A percentile compares a stretch with the other conserved stretches of the same genome.
These are phyloP conservation scores for Penicillium taxi DNA, from an alignment of 495 filamentous ascomycete genomes.

Conservation along the genomic window DNA sequence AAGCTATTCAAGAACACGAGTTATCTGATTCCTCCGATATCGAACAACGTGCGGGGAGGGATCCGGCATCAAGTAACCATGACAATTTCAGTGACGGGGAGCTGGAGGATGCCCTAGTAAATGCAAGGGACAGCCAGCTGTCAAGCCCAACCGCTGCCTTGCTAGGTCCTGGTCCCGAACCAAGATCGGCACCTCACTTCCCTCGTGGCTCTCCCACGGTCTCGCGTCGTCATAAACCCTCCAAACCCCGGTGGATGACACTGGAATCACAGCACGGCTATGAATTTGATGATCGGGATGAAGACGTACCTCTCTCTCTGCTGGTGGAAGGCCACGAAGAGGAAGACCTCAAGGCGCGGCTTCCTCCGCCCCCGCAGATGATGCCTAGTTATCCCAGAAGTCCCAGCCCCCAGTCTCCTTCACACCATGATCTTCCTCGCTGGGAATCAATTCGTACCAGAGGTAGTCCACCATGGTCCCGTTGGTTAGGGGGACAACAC, in stretches of 20 bases:
- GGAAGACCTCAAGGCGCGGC: conserved; percentile 28
- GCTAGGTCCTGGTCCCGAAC: conserved; percentile 14
- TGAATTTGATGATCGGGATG: conserved; percentile 69
- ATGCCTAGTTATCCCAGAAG: conserved; percentile 18
- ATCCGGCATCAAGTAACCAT: conserved; percentile 55
- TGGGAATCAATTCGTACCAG: conserved; percentile 60
- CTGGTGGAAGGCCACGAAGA: conserved; percentile 58
- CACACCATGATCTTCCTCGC: conserved; percentile 46
- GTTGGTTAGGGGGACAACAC: conserved; percentile 29
- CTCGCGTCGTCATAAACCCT: conserved; percentile 24
- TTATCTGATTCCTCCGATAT: conserved; percentile 51
- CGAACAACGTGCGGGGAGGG: conserved; percentile 61
- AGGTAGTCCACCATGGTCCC: conserved; percentile 17
- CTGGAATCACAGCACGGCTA: conserved; percentile 21
- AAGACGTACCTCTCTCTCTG: conserved; percentile 86
- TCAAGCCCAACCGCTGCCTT: conserved; percentile 49
- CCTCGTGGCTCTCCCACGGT: conserved; percentile 12
- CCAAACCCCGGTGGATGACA: conserved; percentile 28
- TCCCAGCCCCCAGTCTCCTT: conserved; percentile 37
- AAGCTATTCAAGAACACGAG: conserved; percentile 57
- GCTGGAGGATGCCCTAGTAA: conserved; percentile 55
- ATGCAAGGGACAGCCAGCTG: conserved; percentile 53
- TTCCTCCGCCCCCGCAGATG: conserved; percentile 31
- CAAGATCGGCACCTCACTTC: conserved; percentile 8
- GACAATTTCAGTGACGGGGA: conserved; percentile 64